Evolutionary conservation across 2,329 filamentous ascomycete genomes (phyloP), one percentile per base, ranked within the genome.

Genomic region (Hirsutella thompsonii): DNA sequence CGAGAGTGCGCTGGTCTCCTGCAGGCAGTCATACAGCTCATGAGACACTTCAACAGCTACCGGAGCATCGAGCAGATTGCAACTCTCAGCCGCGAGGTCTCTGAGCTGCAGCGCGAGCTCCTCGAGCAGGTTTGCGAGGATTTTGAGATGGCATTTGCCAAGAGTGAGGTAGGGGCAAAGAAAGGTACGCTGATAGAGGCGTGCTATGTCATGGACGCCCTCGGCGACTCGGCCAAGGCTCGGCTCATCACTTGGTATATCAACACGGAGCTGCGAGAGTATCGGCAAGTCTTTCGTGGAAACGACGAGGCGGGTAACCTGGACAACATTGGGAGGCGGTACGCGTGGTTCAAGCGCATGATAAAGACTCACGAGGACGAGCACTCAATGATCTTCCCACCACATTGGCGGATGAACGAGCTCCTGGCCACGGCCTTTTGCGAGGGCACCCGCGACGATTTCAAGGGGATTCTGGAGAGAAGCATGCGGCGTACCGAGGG

Each of bases 81-180:
- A 21, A 84, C 84, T 1, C 70, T 98, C 47, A 94, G 87, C 56
- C 79, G 87, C 39, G 94, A 93, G 53, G 92, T 98, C 29, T 83
- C 88, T 5, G 92, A 96, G 52, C 71, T 98, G 47, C 92, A 98
- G 64, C 72, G 89, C 45, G 89, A 95, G 59, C 66, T 98, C 44
- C 67, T 95, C 43, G 92, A 98, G 65, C 92, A 98, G 62, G 83
- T 98, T n/a, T 98, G 92, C 59, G 92, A 96, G 63, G 92, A 98
- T 61, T 98, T 98, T 57, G 92, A 98, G 67, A 75, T 95, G 44
- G 83, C 85, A 0, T 98, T 96, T 61, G 82, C 89, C 18, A 94
- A 90, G 61, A 81, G 79, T 19, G 90, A 96, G 61, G 79, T 94
- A 13, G 68, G 70, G 3, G 68, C 76, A 43, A 80, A 79, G 49